These are phyloP conservation scores for Stipa capillata DNA, from an alignment of 176 grass and related monocot genomes.

Conservation along the genomic window DNA sequence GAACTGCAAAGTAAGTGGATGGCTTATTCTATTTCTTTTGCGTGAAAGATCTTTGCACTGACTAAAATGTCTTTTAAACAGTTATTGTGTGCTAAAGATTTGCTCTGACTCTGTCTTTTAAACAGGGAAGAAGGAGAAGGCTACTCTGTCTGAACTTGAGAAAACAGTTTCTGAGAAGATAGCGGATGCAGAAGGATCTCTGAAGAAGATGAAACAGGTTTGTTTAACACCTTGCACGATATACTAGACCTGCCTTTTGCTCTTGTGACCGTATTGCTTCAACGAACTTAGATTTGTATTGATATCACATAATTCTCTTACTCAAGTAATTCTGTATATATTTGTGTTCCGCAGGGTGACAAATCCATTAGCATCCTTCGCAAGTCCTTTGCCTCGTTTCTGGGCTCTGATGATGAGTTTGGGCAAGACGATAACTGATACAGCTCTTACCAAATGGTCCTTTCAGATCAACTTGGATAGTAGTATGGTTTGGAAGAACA, in stretches of 20 bases:
- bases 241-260: not conserved
- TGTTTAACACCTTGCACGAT: not conserved
- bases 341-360: constrained; percentile 55
- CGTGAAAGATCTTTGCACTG: not conserved
- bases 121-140: constrained; percentile 86
- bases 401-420: constrained; percentile 75
- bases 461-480: not conserved
- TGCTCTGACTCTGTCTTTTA: not conserved
- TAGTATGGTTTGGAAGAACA: not conserved
- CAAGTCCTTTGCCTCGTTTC: constrained; percentile 81
- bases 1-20: constrained; percentile 68
- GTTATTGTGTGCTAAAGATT: not conserved
- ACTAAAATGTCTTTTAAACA: not conserved
- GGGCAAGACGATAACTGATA: constrained; percentile 55
- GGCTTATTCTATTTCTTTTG: not conserved
- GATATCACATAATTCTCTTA: not conserved
- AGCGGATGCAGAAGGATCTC: constrained; percentile 63
- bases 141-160: constrained; percentile 67
- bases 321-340: not conserved
- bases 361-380: constrained; percentile 75
- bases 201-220: constrained; percentile 92
- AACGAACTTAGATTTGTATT: not conserved
- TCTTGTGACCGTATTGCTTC: not conserved
- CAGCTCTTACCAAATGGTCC: not conserved
- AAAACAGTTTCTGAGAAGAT: constrained; percentile 65